Base-by-base conservation (phyloP, 352 stramenopile genomes). In the Globisporangium parvum region DNA sequence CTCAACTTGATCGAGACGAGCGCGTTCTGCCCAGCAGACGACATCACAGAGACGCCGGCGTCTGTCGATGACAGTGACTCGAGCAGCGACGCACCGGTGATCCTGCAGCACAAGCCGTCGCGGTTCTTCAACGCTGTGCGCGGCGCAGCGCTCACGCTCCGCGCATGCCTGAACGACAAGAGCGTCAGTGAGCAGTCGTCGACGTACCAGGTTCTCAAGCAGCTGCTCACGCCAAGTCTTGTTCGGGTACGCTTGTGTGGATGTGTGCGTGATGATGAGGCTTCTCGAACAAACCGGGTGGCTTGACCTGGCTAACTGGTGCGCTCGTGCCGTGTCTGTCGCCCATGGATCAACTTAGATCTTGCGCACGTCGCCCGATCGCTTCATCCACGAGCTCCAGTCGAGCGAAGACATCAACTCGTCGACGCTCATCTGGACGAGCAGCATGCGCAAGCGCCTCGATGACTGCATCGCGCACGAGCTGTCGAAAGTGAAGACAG, bases 211-310 rank as follows among this genome's bases (percentile, higher is more conserved):
- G 80, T 91, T 21, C 61, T 94, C 21, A 78, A 81, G 60, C 85
- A 94, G 55, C 67, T 94, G 24, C 60, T 92, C 49, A 91, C 82
- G 9, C 85, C 82, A 51, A 88, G 82, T 33, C 83, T 94, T 51
- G 67, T 91, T 51, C 70, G 79, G 56, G 83, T 91, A 65, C 21
- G 67, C 62, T 31, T 14, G 33, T 49, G 46, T n/a, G 42, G 28
- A 14, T 50, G 12, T 53, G 2, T 28, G 26, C n/a, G 5, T 28
- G 26, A 5, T 28, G 18, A 46, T 60, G 20, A n/a, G n/a, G 5
- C 23, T 54, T 8, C 12, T 33, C 3, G 10, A 33, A 31, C 11
- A 24, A 1, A 28, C 21, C 37, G 18, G 20, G 14, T 12, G 14
- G 3, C 20, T 14, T 47, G 41, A 2, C 41, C 3, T 42, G 21